phyloP scores from a whole-genome alignment of 1,284 basidiomycete genomes.

The Ceratobasidium sp. region DNA sequence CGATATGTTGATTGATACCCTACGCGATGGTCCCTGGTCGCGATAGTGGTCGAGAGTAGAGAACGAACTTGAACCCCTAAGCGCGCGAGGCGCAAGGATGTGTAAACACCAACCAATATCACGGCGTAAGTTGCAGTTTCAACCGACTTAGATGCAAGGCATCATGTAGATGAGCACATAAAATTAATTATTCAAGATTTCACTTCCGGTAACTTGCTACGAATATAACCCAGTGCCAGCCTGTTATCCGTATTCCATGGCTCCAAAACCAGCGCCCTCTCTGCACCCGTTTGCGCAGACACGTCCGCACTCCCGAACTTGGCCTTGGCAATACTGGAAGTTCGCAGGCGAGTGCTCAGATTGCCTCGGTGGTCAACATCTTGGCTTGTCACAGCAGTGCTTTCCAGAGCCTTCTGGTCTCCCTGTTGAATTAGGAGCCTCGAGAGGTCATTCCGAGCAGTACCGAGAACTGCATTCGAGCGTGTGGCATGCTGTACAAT shows the following conservation, averaged over 20 bases:
- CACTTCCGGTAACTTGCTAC: constrained; percentile 51
- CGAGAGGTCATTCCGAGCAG: constrained; percentile 65
- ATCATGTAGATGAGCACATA: constrained; percentile 1
- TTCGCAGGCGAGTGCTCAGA: constrained; percentile 60
- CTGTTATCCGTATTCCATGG: constrained; percentile 73
- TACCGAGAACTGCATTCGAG: constrained; percentile 50
- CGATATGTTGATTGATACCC: no score
- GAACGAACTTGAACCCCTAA: no score
- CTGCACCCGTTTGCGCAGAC: constrained; percentile 60
- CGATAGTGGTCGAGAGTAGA: background rate
- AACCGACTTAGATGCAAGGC: background rate
- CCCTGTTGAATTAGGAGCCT: constrained; percentile 66
- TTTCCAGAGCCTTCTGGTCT: constrained; percentile 59
- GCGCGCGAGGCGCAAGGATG: background rate
- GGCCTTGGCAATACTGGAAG: constrained; percentile 59
- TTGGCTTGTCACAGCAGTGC: constrained; percentile 46
- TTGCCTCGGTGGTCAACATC: constrained; percentile 52
- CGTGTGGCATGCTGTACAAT: constrained; percentile 35
- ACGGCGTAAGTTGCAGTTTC: background rate
- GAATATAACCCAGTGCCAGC: constrained; percentile 71
- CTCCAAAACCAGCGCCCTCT: constrained; percentile 75
- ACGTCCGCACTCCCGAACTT: constrained; percentile 56
- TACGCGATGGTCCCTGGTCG: background rate
- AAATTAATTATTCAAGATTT: constrained; percentile 23
- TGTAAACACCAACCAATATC: background rate